Percentiles rank a stretch among this genome's conserved stretches.
Evolutionary conservation across 768 basidiomycete genomes (phyloP).

Genomic region (Sutorius australiensis): DNA sequence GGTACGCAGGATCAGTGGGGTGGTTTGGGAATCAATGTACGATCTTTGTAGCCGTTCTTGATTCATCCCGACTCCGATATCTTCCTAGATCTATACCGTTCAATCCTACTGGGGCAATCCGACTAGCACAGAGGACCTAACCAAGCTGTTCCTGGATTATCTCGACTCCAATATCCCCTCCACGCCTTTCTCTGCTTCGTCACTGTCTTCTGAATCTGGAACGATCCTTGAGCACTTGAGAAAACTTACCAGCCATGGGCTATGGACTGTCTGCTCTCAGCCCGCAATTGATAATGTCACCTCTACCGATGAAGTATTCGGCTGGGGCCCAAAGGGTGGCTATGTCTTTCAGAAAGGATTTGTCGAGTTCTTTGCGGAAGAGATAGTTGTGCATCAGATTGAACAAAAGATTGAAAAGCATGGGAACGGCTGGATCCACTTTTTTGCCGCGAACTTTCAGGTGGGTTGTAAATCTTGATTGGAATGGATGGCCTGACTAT

Average conservation of each 20-base stretch:
- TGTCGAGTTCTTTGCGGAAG: constrained; percentile 89
- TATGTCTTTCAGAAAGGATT: constrained; percentile 98
- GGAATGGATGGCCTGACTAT: background rate
- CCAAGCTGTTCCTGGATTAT: constrained; percentile 73
- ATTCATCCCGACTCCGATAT: background rate
- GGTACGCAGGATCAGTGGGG: constrained; percentile 81
- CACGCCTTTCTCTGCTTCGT: constrained; percentile 85
- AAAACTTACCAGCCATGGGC: constrained; percentile 67
- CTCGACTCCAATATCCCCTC: constrained; percentile 67
- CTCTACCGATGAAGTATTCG: constrained; percentile 75
- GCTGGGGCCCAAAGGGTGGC: constrained; percentile 91
- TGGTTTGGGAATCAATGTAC: constrained; percentile 56
- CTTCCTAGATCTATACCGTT: constrained; percentile 53
- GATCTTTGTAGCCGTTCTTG: constrained; percentile 8
- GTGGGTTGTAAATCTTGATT: constrained; percentile 37
- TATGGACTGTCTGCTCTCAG: constrained; percentile 98
- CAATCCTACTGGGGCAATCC: constrained; percentile 73
- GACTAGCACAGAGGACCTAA: constrained; percentile 62
- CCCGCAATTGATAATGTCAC: constrained; percentile 82
- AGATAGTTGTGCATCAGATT: constrained; percentile 54
- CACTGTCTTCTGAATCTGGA: constrained; percentile 77
- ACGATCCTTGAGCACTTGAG: constrained; percentile 77
- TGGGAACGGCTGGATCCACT: constrained; percentile 70
- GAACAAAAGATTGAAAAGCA: constrained; percentile 51
- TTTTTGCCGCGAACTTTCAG: constrained; percentile 77